Base-by-base conservation (phyloP, 2,329 filamentous ascomycete genomes). In the Blastomyces parvus region DNA sequence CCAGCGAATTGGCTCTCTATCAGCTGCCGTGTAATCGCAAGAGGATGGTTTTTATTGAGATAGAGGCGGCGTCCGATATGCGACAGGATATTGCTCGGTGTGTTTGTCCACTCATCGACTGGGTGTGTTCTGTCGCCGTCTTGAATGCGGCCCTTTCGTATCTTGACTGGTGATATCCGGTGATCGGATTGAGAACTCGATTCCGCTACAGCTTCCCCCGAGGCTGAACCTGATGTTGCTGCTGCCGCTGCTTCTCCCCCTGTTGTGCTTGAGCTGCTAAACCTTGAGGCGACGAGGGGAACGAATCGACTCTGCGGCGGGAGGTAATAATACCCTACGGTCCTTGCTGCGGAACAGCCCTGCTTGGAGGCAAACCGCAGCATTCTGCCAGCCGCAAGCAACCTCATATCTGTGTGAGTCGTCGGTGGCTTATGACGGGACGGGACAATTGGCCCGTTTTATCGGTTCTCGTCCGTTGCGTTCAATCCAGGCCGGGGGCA, bases 11-110 rank as follows among this genome's bases (percentile, higher is more conserved):
- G 87, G 62, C 90, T 91, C 79, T 97, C 90, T 72, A 99, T 95
- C 66, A 99, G 88, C 70, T 91, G 86, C 48, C 94, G 87, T 13
- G 94, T 97, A 70, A 97, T 96, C 68, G 85, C 86, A 44, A 99
- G 82, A 30, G 94, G 94, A 72, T 99, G 94, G 76, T 96, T 87
- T 65, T 87, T 84, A 72, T 94, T 86, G n/a, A 96, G 83, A 76
- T 99, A 94, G n/a, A 99, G 82, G 62, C 84, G 86, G 66, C 91
- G 88, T 57, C 86, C 83, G 58, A 95, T 83, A 63, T 89, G 86
- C 27, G 86, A 80, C 58, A 91, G 79, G 66, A 99, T 92, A 62
- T 87, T 88, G 33, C 83, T 70, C 3, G 93, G 87, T 17, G 89
- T 83, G 76, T 99, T 99, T 76, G 88, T 94, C 89, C 91, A 97